Percentiles rank a stretch among this genome's conserved stretches.
Conservation (phyloP, 306 rosid genomes). For the Fragaria vesca region DNA sequence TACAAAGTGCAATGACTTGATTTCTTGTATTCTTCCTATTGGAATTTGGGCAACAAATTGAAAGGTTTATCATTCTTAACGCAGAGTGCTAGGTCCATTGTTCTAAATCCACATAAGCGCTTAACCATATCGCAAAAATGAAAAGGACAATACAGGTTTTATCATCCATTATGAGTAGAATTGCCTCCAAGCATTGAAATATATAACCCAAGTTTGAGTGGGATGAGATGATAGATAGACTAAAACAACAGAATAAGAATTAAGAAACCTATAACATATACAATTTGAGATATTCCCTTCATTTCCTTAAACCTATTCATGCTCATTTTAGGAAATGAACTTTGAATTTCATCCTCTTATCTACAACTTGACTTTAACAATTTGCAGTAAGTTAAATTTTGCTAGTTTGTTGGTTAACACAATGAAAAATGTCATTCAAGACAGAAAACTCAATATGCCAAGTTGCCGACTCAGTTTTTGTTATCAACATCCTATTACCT, state of each 20-base stretch:
- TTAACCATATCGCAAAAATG: background rate
- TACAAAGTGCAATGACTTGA: slow-evolving; percentile 7
- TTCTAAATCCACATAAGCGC: background rate
- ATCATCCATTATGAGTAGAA: background rate
- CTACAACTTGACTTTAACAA: background rate
- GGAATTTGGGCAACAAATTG: slow-evolving; percentile 7
- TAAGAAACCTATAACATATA: background rate
- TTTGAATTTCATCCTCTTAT: background rate
- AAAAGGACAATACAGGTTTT: background rate
- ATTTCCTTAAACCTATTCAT: background rate
- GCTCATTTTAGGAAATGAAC: slow-evolving; percentile 3
- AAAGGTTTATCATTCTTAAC: background rate
- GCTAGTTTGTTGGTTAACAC: background rate
- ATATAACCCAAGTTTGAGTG: background rate
- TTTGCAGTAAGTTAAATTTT: background rate
- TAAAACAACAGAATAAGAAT: background rate
- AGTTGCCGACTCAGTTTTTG: background rate
- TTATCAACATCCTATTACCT: background rate
- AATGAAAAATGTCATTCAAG: background rate
- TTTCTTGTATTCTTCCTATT: background rate
- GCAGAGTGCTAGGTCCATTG: background rate
- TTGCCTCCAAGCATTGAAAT: background rate
- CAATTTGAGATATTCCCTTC: background rate
- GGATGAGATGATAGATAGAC: background rate
- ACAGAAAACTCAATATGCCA: background rate